Conservation (phyloP, 805 yeast genomes). For the Torulaspora indica region DNA sequence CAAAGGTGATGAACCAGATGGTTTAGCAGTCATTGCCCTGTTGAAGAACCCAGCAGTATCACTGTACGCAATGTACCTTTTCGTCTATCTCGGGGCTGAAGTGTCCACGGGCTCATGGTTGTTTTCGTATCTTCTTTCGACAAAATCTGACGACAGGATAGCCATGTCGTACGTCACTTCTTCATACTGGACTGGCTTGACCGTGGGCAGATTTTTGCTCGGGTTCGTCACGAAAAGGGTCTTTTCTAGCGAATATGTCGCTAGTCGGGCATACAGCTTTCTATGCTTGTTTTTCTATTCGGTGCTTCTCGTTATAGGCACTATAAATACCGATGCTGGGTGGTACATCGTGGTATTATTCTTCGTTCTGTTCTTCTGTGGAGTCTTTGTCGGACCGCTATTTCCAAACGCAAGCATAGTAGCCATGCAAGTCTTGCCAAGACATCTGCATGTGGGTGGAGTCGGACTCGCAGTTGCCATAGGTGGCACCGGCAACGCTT, state of each 20-base stretch:
- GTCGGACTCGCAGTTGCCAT: slow-evolving; percentile 71
- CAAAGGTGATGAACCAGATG: slow-evolving; percentile 17
- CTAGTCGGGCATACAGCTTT: slow-evolving; percentile 35
- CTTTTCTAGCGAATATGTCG: slow-evolving; percentile 44
- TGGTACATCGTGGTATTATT: slow-evolving; percentile 24
- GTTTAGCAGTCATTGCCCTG: slow-evolving; percentile 7
- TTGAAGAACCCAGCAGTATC: slow-evolving; percentile 37
- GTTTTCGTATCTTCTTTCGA: slow-evolving; percentile 54
- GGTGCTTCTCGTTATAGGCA: slow-evolving; percentile 26
- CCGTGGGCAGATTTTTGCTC: slow-evolving; percentile 55
- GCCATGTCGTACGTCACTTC: slow-evolving; percentile 60
- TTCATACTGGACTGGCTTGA: slow-evolving; percentile 68
- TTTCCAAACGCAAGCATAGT: slow-evolving; percentile 70
- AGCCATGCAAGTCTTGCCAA: slow-evolving; percentile 58
- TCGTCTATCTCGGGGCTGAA: slow-evolving; percentile 66
- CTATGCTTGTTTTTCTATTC: slow-evolving; percentile 37
- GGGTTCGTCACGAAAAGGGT: slow-evolving; percentile 50
- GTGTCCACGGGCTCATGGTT: slow-evolving; percentile 69
- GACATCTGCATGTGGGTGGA: slow-evolving; percentile 55
- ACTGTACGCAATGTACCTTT: slow-evolving; percentile 51
- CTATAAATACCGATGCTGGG: slow-evolving; percentile 14
- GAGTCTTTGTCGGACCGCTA: slow-evolving; percentile 62
- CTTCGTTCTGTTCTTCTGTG: slow-evolving; percentile 42
- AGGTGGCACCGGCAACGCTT: slow-evolving; percentile 83
- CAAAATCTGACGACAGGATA: slow-evolving; percentile 45